Evolutionary conservation across 176 grass and related monocot genomes (phyloP), one percentile per base, ranked within the genome.

Genomic region (Bolboschoenus planiculmis): DNA sequence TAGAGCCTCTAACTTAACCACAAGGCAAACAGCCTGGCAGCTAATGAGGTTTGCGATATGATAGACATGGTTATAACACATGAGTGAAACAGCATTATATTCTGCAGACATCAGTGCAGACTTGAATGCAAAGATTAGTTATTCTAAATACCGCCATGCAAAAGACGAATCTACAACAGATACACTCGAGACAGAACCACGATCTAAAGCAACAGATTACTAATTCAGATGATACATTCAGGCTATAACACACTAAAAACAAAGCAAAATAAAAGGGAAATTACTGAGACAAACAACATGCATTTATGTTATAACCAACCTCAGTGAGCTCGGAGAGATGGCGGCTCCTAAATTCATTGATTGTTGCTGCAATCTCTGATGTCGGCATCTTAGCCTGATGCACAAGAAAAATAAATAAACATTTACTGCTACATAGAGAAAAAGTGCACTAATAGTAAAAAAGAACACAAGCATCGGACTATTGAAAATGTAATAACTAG

Each of bases 321-420:
- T 99, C 96, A 15, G 92, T 91, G 2, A 99, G 89, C 70, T 99
- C 96, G 76, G 96, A 95, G 61, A 99, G 86, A 91, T 99, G 96
- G 77, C 96, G 92, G 57, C 50, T 90, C 79, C 96, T 88, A 68
- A 95, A 99, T 70, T 99, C 96, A 80, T 86, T 95, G 83, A 99
- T 91, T 50, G 92, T 93, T 80, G 93, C 84, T 56, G 93, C 92
- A 68, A 99, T 99, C 89, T 99, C 92, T 63, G 96, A 93, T 85
- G 83, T 95, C 65, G 96, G 96, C 81, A 95, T 85, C 85, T 99
- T 99, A 72, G 92, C 89, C 96, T 99, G 85, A 63, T 76, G 56
- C 5, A 79, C 55, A 42, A 80, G 26, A 10, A n/a, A 84, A n/a
- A 75, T 36, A 44, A 68, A 62, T 65, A 59, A 33, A 47, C 72